Evolutionary conservation across 2,329 filamentous ascomycete species (phyloP).

Genomic region (Diaporthe helianthi): DNA sequence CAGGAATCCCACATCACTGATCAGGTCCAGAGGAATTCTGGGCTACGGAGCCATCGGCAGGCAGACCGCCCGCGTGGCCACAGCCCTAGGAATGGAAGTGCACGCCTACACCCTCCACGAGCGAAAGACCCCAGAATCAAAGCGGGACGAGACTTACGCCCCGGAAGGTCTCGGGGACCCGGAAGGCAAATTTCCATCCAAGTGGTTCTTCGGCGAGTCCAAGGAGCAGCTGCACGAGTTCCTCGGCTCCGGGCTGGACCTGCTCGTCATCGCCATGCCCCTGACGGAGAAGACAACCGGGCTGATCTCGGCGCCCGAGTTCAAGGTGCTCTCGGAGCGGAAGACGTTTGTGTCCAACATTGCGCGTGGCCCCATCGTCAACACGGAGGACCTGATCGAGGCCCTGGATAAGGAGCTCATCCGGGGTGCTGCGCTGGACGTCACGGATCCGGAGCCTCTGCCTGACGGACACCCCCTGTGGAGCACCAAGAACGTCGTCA

Average conservation of each 20-base stretch:
- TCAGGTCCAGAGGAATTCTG: slow-evolving; percentile 52
- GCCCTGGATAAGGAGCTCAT: slow-evolving; percentile 59
- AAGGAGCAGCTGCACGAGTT: slow-evolving; percentile 57
- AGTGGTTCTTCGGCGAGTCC: slow-evolving; percentile 58
- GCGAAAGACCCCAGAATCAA: slow-evolving; percentile 70
- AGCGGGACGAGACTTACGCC: slow-evolving; percentile 69
- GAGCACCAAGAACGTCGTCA: slow-evolving; percentile 71
- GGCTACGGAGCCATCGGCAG: slow-evolving; percentile 63
- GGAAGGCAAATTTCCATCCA: slow-evolving; percentile 54
- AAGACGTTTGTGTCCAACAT: slow-evolving; percentile 75
- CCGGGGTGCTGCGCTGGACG: slow-evolving; percentile 75
- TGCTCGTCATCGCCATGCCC: slow-evolving; percentile 59
- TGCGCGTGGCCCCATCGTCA: slow-evolving; percentile 62
- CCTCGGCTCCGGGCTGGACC: slow-evolving; percentile 57
- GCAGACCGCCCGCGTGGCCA: slow-evolving; percentile 62
- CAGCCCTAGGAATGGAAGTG: slow-evolving; percentile 73
- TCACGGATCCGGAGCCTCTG: slow-evolving; percentile 81
- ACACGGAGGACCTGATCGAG: slow-evolving; percentile 64
- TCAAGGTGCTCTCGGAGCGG: slow-evolving; percentile 52
- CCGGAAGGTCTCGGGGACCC: slow-evolving; percentile 69
- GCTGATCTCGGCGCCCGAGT: slow-evolving; percentile 60
- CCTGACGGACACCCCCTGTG: slow-evolving; percentile 73
- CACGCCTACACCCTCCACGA: slow-evolving; percentile 78
- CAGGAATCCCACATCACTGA: background rate
- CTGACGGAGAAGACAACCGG: slow-evolving; percentile 55